Conservation (phyloP, 805 yeast species). For the Tetrapisispora iriomotensis region DNA sequence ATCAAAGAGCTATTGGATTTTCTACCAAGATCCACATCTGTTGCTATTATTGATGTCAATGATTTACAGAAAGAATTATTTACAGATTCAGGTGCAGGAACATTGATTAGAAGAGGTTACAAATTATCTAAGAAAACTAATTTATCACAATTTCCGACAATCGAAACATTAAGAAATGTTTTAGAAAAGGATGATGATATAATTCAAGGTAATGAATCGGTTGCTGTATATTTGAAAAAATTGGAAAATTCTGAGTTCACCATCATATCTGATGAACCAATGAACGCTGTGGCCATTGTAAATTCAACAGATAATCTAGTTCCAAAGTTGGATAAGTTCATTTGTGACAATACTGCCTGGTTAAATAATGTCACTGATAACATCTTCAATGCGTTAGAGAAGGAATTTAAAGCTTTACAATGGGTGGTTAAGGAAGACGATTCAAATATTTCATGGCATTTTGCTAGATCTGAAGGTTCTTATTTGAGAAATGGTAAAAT, state of each 20-base stretch:
- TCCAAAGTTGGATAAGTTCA: constrained; percentile 73
- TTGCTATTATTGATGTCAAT: constrained; percentile 90
- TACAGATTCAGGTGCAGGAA: constrained; percentile 99
- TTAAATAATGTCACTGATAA: constrained; percentile 94
- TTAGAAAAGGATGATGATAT: constrained; percentile 70
- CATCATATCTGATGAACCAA: constrained; percentile 90
- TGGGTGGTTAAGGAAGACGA: constrained; percentile 91
- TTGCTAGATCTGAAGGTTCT: constrained; percentile 88
- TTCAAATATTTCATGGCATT: constrained; percentile 84
- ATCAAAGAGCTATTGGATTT: constrained; percentile 89
- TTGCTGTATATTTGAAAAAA: constrained; percentile 69
- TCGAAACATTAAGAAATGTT: constrained; percentile 71
- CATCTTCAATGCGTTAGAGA: constrained; percentile 71
- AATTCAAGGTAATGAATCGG: constrained; percentile 57
- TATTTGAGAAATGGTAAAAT: constrained; percentile 81
- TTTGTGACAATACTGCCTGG: constrained; percentile 90
- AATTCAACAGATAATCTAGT: constrained; percentile 33
- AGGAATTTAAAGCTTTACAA: constrained; percentile 62
- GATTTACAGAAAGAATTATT: constrained; percentile 95
- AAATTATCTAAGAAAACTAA: constrained; percentile 66
- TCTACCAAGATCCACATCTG: constrained; percentile 94
- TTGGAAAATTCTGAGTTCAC: constrained; percentile 56
- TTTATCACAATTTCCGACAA: constrained; percentile 54
- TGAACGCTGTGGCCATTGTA: constrained; percentile 88
- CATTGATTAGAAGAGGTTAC: constrained; percentile 95